Evolutionary conservation across 768 basidiomycete genomes (phyloP), one percentile per base, ranked within the genome.

Genomic region (Mycena albidolilacea): DNA sequence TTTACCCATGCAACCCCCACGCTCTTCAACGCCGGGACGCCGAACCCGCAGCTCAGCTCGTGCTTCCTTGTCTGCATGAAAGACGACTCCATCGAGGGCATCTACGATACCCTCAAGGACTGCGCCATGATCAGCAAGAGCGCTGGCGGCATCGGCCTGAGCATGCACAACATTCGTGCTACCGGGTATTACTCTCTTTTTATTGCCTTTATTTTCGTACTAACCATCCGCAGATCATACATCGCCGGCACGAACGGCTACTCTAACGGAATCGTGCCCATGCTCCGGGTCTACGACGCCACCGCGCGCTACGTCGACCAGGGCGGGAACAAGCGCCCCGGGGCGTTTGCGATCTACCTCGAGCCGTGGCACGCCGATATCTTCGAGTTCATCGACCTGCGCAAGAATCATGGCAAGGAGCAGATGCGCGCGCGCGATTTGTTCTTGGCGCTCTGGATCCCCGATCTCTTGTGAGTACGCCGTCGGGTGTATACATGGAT

Each of bases 61-160:
- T 99, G 98, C 85, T 99, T 99, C 91, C 90, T 99, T 64, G 93
- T 99, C 59, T 93, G 92, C 80, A 99, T 99, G 97, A 97, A 96
- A 83, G 97, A 98, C 30, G 98, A 99, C 82, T 97, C 96, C 6
- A 99, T 99, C 71, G 98, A 99, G 77, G 98, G 98, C n/a, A 99
- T 99, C 83, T 99, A 99, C 82, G 97, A 99, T 77, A 99, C 98
- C 0, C 87, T 99, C 77, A 99, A 98, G 88, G 95, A 90, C 74
- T 99, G 98, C 80, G 98, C 98, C 3, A 95, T 98, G 94, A 99
- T 99, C 81, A 97, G 96, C 80, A 99, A 99, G 87, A 97, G 96
- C 5, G 98, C 98, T n/a, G 98, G 98, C 78, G 98, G 98, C 68
- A 99, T 99, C 80, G 98, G 98, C 63, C 84, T 99, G 73, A 95